Evolutionary conservation across 2,329 filamentous ascomycete genomes (phyloP).

Genomic region (Colletotrichum plurivorum): DNA sequence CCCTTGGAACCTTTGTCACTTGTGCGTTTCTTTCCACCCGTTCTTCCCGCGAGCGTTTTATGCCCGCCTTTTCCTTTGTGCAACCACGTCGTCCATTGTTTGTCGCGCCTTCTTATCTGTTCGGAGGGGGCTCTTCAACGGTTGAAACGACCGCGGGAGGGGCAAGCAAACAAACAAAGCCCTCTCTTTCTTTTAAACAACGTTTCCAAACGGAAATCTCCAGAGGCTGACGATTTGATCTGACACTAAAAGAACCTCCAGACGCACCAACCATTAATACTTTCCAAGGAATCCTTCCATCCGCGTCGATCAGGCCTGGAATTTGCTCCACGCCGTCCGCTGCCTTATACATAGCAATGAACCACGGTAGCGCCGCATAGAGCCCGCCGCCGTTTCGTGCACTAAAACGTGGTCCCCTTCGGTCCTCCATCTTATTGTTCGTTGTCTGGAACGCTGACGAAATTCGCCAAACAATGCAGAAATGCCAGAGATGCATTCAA

Average conservation of each 20-base stretch:
- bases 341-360: conserved; percentile 1
- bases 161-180: too few species aligned
- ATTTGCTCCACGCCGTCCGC: conserved; percentile 17
- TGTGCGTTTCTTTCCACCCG: neutral
- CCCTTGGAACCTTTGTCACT: neutral
- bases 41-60: conserved; percentile 6
- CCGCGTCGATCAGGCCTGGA: conserved; percentile 30
- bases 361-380: neutral
- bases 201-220: conserved; percentile 1
- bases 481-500: conserved; percentile 6
- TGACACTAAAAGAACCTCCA: neutral
- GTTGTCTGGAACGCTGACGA: neutral
- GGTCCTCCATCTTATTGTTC: neutral
- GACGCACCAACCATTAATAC: too few species aligned
- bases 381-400: too few species aligned
- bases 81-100: conserved; percentile 3
- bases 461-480: neutral
- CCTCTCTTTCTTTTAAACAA: too few species aligned
- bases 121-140: conserved; percentile 7
- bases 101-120: too few species aligned
- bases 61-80: conserved; percentile 14
- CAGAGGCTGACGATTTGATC: neutral
- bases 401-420: neutral
- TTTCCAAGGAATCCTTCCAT: too few species aligned
- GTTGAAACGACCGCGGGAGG: neutral